Evolutionary conservation across 805 yeast species (phyloP).

Genomic region (Candida argentea): DNA sequence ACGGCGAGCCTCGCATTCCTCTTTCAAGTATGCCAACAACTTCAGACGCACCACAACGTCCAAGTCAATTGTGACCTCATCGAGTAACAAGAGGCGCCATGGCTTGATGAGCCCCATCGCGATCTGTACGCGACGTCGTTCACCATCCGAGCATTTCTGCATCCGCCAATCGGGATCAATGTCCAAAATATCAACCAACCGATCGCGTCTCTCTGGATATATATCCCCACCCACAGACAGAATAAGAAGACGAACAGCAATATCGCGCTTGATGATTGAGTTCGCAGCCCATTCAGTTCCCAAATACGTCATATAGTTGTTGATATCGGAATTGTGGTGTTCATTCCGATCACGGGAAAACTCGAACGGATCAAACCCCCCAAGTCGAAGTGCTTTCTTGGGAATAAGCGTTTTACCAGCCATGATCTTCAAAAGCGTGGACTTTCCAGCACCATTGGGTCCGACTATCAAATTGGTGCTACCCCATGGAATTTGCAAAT

Average conservation of each 20-base stretch:
- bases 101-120: conserved; percentile 90
- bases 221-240: conserved; percentile 65
- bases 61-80: conserved; percentile 93
- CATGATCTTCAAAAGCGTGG: conserved; percentile 71
- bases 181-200: conserved; percentile 67
- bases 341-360: conserved; percentile 41
- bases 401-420: conserved; percentile 88
- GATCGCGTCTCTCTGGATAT: conserved; percentile 67
- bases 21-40: conserved; percentile 55
- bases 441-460: conserved; percentile 96
- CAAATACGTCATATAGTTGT: conserved; percentile 57
- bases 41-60: conserved; percentile 85
- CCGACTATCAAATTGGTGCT: conserved; percentile 77
- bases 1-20: conserved; percentile 61
- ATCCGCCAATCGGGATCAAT: conserved; percentile 86
- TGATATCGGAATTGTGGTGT: conserved; percentile 33
- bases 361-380: conserved; percentile 79
- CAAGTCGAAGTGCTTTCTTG: conserved; percentile 58
- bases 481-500: conserved; percentile 53
- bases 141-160: conserved; percentile 91
- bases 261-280: conserved; percentile 82
- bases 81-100: conserved; percentile 79
- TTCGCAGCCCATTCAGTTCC: conserved; percentile 98
- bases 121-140: conserved; percentile 86
- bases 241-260: conserved; percentile 72